Base-by-base conservation (phyloP, 345 rosid genomes). In the Aethionema arabicum region DNA sequence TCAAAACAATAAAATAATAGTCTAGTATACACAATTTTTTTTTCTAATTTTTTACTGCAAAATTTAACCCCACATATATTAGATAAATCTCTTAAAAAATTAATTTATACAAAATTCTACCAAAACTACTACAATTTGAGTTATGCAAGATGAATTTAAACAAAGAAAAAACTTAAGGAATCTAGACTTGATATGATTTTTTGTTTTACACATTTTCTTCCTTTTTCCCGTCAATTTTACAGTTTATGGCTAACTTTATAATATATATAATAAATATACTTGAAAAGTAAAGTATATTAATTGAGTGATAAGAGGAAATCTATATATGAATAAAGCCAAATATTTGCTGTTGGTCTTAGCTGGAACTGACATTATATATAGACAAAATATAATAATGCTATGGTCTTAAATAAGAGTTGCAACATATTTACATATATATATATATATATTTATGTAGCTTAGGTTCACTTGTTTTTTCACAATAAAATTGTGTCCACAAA, bases 301-400 rank as follows among this genome's bases (percentile, higher is more conserved):
- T 54, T 61, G 67, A 61, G 36, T 68, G 61, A 61, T 68, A 68
- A n/a, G 67, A 45, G 67, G 15, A 43, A n/a, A 60, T 4, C 35
- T 37, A 41, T 59, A 52, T 59, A 68, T 43, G 54, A 59, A 59
- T 45, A 42, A 30, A 33, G 14, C 73, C 73, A 68, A 45, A 52
- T n/a, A 12, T 37, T 60, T 68, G 66, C 63, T 69, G 67, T 55
- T 39, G 31, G 31, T 55, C 67, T 61, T 69, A 55, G 74, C 74
- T 69, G 68, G 67, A 14, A 14, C 68, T 54, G 68, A 69, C 45
- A 69, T 69, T 62, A 54, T 45, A 37, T 37, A 32, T 8, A 6
- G 56, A 54, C 56, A 39, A 59, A 33, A 35, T 8, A 35, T 41
- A 13, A 11, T 21, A 37, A 21, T 52, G 43, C n/a, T 60, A 57